Evolutionary conservation across 164 flowering plant species (phyloP), one percentile per base, ranked within the genome.

Genomic region (Stephania yunnanensis): DNA sequence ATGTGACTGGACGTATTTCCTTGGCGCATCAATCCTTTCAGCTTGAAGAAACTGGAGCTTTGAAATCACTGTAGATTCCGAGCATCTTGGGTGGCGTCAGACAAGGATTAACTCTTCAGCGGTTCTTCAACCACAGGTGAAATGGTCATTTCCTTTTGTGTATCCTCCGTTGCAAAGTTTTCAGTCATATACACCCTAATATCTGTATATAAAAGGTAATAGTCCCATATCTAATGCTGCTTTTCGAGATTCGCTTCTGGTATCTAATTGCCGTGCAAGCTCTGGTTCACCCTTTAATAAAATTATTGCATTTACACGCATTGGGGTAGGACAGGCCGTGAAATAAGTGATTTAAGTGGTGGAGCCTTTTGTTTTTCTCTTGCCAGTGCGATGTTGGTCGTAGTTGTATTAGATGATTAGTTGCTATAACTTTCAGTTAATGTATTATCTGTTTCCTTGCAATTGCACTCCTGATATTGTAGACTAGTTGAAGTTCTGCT

Each of bases 1-100:
- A 88, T 90, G 92, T 91, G 85, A 90, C 25, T 53, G 69, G 22
- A 29, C 13, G 44, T 50, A 68, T 68, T 73, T 46, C 58, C 68
- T 71, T 73, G 10, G 45, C 45, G 63, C 65, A 29, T 42, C 67
- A 71, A 58, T 78, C 11, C 42, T 17, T 73, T 73, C 11, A 69
- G 73, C 78, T 63, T 44, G 53, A 71, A 74, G 46, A 74, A 73
- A 46, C 68, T 29, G 11, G 19, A 70, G 25, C 53, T 58, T 0
- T 19, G 19, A 53, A 6, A 48, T 52, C 55, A 19, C 13, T 72
- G 80, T 82, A 80, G 75, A 77, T 77, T 79, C 72, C 58, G 29
- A 71, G 20, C 31, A 64, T 31, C 53, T 46, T n/a, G 65, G 64
- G 64, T 58, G 64, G 64, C 64, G 19, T n/a, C 64, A 58, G 15